Percentiles rank a stretch among this genome's conserved stretches.
Conservation (phyloP, 1,284 basidiomycete species). For the Rugosomyces carneus region DNA sequence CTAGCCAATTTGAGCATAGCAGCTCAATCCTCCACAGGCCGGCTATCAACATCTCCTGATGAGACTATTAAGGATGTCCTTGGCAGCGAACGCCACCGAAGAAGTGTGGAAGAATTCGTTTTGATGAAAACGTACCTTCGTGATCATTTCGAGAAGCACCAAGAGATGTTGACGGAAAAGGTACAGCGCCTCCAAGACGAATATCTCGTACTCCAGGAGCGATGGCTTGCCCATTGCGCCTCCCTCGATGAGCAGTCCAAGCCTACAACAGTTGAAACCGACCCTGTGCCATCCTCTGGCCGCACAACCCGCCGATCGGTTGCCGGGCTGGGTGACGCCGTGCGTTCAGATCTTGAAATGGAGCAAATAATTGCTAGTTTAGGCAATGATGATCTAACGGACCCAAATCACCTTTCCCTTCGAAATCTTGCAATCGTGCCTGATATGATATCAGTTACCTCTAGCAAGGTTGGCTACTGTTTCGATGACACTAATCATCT, state of each 20-base stretch:
- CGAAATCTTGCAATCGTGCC: slow-evolving; percentile 89
- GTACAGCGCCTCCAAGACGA: slow-evolving; percentile 52
- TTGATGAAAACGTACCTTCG: slow-evolving; percentile 42
- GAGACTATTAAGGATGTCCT: slow-evolving; percentile 43
- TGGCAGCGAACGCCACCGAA: slow-evolving; percentile 28
- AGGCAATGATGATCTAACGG: slow-evolving; percentile 88
- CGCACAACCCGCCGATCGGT: slow-evolving; percentile 72
- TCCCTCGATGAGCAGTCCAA: slow-evolving; percentile 49
- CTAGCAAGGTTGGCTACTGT: slow-evolving; percentile 52
- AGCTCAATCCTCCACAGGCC: slow-evolving; percentile 20
- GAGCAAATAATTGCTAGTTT: slow-evolving; percentile 93
- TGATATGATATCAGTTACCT: slow-evolving; percentile 80
- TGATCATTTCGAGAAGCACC: slow-evolving; percentile 47
- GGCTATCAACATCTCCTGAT: slow-evolving; percentile 33
- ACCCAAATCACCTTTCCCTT: slow-evolving; percentile 82
- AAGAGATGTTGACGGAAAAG: slow-evolving; percentile 49
- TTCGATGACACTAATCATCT: slow-evolving; percentile 85
- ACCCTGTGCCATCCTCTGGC: slow-evolving; percentile 45
- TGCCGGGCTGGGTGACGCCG: slow-evolving; percentile 78
- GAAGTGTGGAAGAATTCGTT: slow-evolving; percentile 32
- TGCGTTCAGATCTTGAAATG: slow-evolving; percentile 94
- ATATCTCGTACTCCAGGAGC: slow-evolving; percentile 62
- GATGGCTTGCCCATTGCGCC: slow-evolving; percentile 68
- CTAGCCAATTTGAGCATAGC: slow-evolving; percentile 49
- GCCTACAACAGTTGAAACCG: slow-evolving; percentile 35